phyloP scores from a whole-genome alignment of 2,329 filamentous ascomycete genomes.

The Colletotrichum tofieldiae region DNA sequence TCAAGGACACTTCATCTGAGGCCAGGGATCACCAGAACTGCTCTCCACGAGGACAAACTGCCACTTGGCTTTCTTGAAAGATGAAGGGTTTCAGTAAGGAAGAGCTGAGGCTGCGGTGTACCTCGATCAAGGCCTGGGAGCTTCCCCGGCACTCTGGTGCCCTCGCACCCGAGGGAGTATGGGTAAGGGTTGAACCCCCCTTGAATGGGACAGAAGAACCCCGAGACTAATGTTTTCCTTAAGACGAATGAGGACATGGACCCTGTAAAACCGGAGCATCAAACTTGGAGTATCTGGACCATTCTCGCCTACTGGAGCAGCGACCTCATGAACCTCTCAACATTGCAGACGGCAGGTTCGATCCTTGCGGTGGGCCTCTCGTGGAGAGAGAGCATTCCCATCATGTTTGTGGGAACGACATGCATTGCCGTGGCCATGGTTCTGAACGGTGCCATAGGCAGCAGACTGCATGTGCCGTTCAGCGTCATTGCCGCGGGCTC shows the following conservation, averaged over 20 bases:
- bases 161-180: slow-evolving; percentile 62
- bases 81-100: slow-evolving; percentile 46
- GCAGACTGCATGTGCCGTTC: slow-evolving; percentile 56
- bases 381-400: slow-evolving; percentile 50
- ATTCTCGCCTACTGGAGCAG: slow-evolving; percentile 56
- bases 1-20: not conserved
- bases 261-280: slow-evolving; percentile 33
- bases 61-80: not conserved
- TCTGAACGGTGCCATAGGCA: slow-evolving; percentile 55
- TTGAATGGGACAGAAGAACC: not conserved
- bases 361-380: slow-evolving; percentile 54
- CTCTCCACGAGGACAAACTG: not conserved
- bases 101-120: slow-evolving; percentile 56
- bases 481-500: slow-evolving; percentile 53
- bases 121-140: slow-evolving; percentile 60
- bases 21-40: not conserved
- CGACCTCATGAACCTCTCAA: slow-evolving; percentile 54
- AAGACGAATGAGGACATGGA: slow-evolving; percentile 42
- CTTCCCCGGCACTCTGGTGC: slow-evolving; percentile 64
- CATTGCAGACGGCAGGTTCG: slow-evolving; percentile 54
- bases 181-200: slow-evolving; percentile 47
- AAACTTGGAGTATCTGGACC: slow-evolving; percentile 55
- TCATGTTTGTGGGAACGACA: slow-evolving; percentile 48
- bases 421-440: slow-evolving; percentile 66
- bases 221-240: not conserved